Conservation (phyloP, 345 rosid genomes). For the Salix udensis region DNA sequence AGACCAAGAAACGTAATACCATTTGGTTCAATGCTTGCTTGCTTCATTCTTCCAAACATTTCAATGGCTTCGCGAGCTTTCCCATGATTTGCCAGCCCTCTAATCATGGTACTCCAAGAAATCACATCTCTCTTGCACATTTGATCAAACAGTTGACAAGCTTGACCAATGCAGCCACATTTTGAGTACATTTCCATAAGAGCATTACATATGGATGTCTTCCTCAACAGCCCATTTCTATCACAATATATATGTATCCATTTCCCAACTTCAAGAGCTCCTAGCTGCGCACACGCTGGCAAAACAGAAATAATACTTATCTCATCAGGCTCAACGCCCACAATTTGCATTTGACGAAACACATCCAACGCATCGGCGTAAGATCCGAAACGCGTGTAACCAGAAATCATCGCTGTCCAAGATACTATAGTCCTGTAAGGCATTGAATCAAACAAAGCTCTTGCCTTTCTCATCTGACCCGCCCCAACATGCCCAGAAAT, state of each 20-base stretch:
- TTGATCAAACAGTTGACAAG: conserved; percentile 13
- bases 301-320: conserved; percentile 17
- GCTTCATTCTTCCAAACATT: conserved; percentile 22
- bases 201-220: conserved; percentile 12
- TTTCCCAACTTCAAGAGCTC: conserved; percentile 22
- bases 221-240: conserved; percentile 19
- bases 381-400: conserved; percentile 11
- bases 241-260: conserved; percentile 21
- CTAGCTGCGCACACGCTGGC: conserved; percentile 22
- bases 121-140: conserved; percentile 15
- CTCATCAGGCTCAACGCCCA: conserved; percentile 20
- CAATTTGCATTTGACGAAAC: conserved; percentile 21
- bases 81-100: conserved; percentile 17
- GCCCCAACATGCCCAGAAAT: conserved; percentile 12
- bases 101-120: conserved; percentile 23
- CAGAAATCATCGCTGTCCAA: conserved; percentile 19
- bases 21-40: conserved; percentile 8
- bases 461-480: conserved; percentile 25
- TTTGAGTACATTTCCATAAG: conserved; percentile 23
- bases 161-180: conserved; percentile 20
- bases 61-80: conserved; percentile 16
- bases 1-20: conserved; percentile 12
- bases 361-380: conserved; percentile 13
- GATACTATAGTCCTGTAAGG: conserved; percentile 12
- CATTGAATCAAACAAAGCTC: conserved; percentile 14